Evolutionary conservation across 2,329 filamentous ascomycete species (phyloP).

Genomic region (Paecilomyces formosus): DNA sequence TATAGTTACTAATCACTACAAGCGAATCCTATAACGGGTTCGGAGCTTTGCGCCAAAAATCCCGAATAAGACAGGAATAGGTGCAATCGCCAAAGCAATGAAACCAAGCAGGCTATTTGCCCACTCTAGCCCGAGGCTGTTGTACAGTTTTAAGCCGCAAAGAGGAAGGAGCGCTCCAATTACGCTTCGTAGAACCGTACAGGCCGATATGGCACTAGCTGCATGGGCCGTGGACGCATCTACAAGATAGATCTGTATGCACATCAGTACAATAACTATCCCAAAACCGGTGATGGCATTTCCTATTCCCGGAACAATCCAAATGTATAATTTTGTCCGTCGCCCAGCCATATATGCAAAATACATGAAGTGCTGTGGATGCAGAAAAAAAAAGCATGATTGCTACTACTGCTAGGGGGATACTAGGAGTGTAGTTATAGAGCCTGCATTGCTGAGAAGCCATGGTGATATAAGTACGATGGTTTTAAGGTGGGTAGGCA

Average conservation of each 20-base stretch:
- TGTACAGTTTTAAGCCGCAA: conserved; percentile 41
- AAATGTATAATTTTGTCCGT: conserved; percentile 30
- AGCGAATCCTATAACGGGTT: neutral
- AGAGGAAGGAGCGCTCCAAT: conserved; percentile 52
- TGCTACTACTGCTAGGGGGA: neutral
- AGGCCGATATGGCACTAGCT: conserved; percentile 41
- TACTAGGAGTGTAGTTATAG: neutral
- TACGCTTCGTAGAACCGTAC: conserved; percentile 44
- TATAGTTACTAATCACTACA: neutral
- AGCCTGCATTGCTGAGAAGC: neutral
- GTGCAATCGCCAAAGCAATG: conserved; percentile 40
- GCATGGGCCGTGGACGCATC: conserved; percentile 41
- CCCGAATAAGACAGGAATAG: conserved; percentile 3
- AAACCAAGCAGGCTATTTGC: conserved; percentile 46
- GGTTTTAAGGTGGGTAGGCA: no score
- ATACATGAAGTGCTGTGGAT: neutral
- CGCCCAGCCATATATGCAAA: conserved; percentile 42
- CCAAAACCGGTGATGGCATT: no score
- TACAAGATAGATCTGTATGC: conserved; percentile 53
- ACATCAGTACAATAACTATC: conserved; percentile 43
- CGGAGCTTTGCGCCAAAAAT: neutral
- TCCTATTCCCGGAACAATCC: no score
- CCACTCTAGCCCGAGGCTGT: conserved; percentile 32
- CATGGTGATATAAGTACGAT: neutral
- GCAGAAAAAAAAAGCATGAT: neutral